These are phyloP conservation scores for Penicillium oxalicum DNA, from an alignment of 2,329 filamentous ascomycete genomes.

Conservation along the genomic window DNA sequence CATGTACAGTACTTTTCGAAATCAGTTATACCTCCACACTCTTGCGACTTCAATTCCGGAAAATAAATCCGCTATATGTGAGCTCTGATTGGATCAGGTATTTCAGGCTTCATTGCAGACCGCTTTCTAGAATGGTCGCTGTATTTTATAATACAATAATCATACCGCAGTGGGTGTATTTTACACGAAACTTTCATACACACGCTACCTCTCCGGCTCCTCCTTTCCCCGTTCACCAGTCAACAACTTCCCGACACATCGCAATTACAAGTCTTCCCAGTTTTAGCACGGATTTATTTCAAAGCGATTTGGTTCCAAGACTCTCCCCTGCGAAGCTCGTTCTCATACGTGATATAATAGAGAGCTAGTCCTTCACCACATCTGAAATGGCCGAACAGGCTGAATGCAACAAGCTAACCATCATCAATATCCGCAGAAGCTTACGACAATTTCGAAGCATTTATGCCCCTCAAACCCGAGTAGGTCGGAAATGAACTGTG, in stretches of 20 bases:
- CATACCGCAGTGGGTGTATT: background rate
- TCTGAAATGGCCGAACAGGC: slow-evolving; percentile 1
- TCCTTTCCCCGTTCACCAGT: no score
- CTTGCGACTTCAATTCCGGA: no score
- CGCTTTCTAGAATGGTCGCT: background rate
- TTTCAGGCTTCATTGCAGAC: background rate
- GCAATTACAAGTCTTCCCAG: background rate
- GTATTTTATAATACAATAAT: background rate
- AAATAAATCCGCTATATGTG: no score
- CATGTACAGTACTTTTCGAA: no score
- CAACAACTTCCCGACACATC: background rate
- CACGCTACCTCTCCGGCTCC: no score
- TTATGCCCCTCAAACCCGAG: no score
- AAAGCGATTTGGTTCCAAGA: background rate
- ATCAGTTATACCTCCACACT: no score
- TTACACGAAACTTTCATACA: background rate
- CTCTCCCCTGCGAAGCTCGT: background rate
- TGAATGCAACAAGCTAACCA: no score
- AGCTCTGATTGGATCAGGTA: background rate
- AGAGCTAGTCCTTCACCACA: background rate
- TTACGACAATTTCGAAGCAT: no score
- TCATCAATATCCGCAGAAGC: no score
- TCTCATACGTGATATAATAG: slow-evolving; percentile 1
- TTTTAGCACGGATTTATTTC: background rate
- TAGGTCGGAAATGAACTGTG: background rate